A percentile compares a stretch with the other conserved stretches of the same genome.
phyloP scores from a whole-genome alignment of 352 stramenopile genomes.

The Globisporangium polare region DNA sequence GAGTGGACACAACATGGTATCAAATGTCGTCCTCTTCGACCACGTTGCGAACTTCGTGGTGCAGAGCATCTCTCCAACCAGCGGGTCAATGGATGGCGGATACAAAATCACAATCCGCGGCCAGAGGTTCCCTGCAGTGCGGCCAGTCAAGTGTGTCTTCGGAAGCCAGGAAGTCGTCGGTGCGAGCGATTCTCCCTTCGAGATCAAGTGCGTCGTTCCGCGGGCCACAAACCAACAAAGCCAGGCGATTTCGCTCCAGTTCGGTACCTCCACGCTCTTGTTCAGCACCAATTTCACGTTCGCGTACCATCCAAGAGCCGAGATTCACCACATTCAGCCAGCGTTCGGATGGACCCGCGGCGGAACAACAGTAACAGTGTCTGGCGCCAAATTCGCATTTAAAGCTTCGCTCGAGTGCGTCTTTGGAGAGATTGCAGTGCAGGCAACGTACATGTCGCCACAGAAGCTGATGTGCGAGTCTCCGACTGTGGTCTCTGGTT shows the following conservation, averaged over 20 bases:
- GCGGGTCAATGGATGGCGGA: constrained; percentile 17
- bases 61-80: constrained; percentile 5
- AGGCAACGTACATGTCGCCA: constrained; percentile 24
- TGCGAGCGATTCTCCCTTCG: constrained; percentile 10
- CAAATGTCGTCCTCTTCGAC: constrained; percentile 23
- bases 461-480: constrained; percentile 26
- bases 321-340: constrained; percentile 23
- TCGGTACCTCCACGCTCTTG: constrained; percentile 7
- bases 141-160: constrained; percentile 17
- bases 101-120: constrained; percentile 20
- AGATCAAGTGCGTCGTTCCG: constrained; percentile 18
- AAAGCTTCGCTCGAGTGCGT: constrained; percentile 24
- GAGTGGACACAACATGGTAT: neutral
- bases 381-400: constrained; percentile 24
- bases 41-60: constrained; percentile 11
- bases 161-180: constrained; percentile 11
- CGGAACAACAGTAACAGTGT: constrained; percentile 23
- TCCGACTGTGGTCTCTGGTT: constrained; percentile 13
- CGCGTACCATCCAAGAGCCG: constrained; percentile 14
- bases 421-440: constrained; percentile 25
- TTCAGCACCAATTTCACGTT: constrained; percentile 11
- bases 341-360: constrained; percentile 32
- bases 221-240: neutral
- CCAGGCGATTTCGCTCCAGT: constrained; percentile 8
- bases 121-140: constrained; percentile 13